phyloP scores from a whole-genome alignment of 495 filamentous ascomycete species.

The Aspergillus diversus region DNA sequence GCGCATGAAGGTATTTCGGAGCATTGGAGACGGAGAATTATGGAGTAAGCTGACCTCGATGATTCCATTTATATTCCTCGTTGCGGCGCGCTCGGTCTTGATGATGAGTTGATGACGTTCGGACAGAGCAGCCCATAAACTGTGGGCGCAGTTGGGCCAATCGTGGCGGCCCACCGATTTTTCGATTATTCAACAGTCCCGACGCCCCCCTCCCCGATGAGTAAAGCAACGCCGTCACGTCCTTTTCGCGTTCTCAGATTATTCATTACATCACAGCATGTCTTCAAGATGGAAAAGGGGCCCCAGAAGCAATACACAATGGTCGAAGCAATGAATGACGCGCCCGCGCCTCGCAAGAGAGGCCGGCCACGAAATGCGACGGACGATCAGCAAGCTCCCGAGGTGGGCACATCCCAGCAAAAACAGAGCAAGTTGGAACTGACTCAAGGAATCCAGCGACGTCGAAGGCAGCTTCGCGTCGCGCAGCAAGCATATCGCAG shows the following conservation, averaged over 20 bases:
- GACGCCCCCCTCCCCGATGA: constrained; percentile 15
- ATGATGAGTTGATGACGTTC: constrained; percentile 20
- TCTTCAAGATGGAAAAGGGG: constrained; percentile 6
- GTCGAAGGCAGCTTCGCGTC: constrained; percentile 83
- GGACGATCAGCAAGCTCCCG: constrained; percentile 17
- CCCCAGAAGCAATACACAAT: constrained; percentile 18
- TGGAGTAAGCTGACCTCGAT: neutral
- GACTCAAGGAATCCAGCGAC: constrained; percentile 37
- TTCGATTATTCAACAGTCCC: constrained; percentile 24
- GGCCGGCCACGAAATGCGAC: constrained; percentile 16
- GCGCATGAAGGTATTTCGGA: constrained; percentile 18
- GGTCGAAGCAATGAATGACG: constrained; percentile 18
- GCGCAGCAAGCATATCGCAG: constrained; percentile 84
- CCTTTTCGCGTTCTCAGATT: neutral
- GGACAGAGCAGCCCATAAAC: constrained; percentile 9
- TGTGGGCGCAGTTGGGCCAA: constrained; percentile 14
- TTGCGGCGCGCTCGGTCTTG: neutral
- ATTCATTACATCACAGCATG: neutral
- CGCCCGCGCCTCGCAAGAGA: constrained; percentile 19
- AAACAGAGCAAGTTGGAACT: constrained; percentile 19
- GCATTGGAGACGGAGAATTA: constrained; percentile 18
- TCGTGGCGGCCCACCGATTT: constrained; percentile 17
- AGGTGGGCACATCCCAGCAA: constrained; percentile 20
- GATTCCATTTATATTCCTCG: constrained; percentile 19
- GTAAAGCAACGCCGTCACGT: constrained; percentile 20